Conservation (phyloP, 805 yeast genomes). For the Wickerhamomyces queroliae region DNA sequence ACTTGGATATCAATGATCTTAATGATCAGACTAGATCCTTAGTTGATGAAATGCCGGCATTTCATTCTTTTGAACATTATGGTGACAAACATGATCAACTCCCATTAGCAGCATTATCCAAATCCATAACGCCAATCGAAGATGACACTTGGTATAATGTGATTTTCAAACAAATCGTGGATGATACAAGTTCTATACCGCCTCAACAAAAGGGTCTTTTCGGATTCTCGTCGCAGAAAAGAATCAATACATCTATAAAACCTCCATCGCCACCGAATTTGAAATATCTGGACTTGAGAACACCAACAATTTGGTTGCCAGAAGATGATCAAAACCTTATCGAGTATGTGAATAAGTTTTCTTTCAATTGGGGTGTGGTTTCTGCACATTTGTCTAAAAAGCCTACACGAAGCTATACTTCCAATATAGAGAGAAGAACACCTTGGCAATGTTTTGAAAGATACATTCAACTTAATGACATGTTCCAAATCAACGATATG, state of each 20-base stretch:
- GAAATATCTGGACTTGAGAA: constrained; percentile 71
- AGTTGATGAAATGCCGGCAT: constrained; percentile 27
- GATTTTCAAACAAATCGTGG: constrained; percentile 43
- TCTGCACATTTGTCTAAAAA: constrained; percentile 70
- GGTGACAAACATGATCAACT: constrained; percentile 24
- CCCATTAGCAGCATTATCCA: constrained; percentile 54
- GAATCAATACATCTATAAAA: constrained; percentile 52
- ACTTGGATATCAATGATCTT: constrained; percentile 24
- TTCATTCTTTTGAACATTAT: constrained; percentile 22
- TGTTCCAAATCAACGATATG: constrained; percentile 81
- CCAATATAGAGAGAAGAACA: constrained; percentile 91
- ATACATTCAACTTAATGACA: constrained; percentile 86
- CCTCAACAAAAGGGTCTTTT: constrained; percentile 54
- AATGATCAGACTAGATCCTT: constrained; percentile 28
- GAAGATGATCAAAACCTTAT: constrained; percentile 82
- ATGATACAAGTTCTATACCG: constrained; percentile 30
- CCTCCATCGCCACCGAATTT: constrained; percentile 92
- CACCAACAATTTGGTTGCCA: constrained; percentile 96
- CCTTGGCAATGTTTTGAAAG: constrained; percentile 99
- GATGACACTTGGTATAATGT: constrained; percentile 60
- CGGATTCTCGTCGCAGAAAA: constrained; percentile 35
- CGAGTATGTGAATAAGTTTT: constrained; percentile 76
- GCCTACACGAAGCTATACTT: constrained; percentile 64
- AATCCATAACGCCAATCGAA: constrained; percentile 58
- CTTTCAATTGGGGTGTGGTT: constrained; percentile 91